Conservation (phyloP, 768 basidiomycete species). For the Tulasnella sp. region DNA sequence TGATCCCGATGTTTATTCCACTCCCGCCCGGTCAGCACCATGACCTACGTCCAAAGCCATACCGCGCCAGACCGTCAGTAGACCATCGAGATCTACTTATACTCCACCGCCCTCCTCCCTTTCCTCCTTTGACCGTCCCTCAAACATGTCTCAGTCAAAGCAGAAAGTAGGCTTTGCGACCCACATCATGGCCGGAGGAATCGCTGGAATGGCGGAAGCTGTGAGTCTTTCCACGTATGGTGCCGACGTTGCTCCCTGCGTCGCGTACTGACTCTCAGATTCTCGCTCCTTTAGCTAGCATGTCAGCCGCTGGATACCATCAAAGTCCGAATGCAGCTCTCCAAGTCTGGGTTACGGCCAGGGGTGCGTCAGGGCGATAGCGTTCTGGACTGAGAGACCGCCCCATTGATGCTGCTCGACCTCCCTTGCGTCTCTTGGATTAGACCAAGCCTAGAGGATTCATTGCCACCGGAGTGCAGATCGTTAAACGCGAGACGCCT, state of each 20-base stretch:
- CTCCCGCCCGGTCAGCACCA: constrained; percentile 9
- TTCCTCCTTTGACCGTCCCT: background rate
- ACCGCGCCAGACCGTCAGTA: background rate
- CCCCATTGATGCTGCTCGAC: background rate
- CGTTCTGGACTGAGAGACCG: constrained; percentile 5
- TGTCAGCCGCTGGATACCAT: constrained; percentile 98
- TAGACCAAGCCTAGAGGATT: constrained; percentile 92
- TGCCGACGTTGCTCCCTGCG: constrained; percentile 17
- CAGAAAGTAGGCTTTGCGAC: constrained; percentile 70
- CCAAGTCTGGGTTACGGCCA: constrained; percentile 66
- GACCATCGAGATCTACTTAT: background rate
- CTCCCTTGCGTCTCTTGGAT: background rate
- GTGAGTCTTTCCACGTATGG: constrained; percentile 47
- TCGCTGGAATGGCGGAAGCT: constrained; percentile 91
- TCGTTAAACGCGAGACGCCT: constrained; percentile 86
- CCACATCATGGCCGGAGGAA: constrained; percentile 91
- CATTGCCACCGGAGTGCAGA: constrained; percentile 83
- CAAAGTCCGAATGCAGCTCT: constrained; percentile 99
- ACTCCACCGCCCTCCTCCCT: background rate
- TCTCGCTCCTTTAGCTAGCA: constrained; percentile 47
- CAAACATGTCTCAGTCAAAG: constrained; percentile 6
- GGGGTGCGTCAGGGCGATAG: constrained; percentile 60
- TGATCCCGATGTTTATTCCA: constrained; percentile 20
- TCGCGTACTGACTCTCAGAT: constrained; percentile 22
- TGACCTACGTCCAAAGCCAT: background rate